Evolutionary conservation across 228 moss, liverwort and hornwort species (phyloP).

Genomic region (Sphagnum fallax): DNA sequence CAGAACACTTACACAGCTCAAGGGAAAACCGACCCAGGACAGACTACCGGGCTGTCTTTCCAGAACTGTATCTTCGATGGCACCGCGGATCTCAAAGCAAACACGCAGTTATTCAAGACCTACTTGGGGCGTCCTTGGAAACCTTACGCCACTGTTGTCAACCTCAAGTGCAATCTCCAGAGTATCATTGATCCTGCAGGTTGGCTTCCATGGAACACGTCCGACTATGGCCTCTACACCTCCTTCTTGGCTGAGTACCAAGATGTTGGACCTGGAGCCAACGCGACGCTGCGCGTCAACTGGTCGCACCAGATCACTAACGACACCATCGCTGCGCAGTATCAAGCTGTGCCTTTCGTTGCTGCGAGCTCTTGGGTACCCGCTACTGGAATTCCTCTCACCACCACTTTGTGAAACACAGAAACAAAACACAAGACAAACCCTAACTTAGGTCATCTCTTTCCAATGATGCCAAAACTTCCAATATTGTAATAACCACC

Average conservation of each 20-base stretch:
- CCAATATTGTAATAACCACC: no score
- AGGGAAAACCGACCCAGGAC: constrained; percentile 37
- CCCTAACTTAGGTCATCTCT: no score
- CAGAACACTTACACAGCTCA: constrained; percentile 48
- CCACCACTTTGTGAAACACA: constrained; percentile 1
- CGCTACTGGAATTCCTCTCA: constrained; percentile 20
- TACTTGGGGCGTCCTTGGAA: constrained; percentile 52
- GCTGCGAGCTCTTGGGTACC: constrained; percentile 25
- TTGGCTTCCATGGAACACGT: constrained; percentile 38
- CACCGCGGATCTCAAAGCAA: constrained; percentile 12
- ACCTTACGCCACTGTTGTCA: constrained; percentile 27
- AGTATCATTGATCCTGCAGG: constrained; percentile 27
- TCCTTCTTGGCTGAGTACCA: constrained; percentile 45
- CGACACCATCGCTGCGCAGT: constrained; percentile 11
- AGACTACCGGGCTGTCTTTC: constrained; percentile 37
- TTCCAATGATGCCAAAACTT: no score
- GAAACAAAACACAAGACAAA: no score
- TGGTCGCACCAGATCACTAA: constrained; percentile 42
- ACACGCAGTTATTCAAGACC: constrained; percentile 7
- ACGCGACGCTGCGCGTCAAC: constrained; percentile 16
- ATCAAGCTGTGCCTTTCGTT: constrained; percentile 19
- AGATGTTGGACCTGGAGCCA: constrained; percentile 28
- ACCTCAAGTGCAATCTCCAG: constrained; percentile 23
- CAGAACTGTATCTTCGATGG: constrained; percentile 36
- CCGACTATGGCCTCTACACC: constrained; percentile 24